These are phyloP conservation scores for Trichoderma sp. DNA, from an alignment of 2,329 filamentous ascomycete genomes.

Conservation along the genomic window DNA sequence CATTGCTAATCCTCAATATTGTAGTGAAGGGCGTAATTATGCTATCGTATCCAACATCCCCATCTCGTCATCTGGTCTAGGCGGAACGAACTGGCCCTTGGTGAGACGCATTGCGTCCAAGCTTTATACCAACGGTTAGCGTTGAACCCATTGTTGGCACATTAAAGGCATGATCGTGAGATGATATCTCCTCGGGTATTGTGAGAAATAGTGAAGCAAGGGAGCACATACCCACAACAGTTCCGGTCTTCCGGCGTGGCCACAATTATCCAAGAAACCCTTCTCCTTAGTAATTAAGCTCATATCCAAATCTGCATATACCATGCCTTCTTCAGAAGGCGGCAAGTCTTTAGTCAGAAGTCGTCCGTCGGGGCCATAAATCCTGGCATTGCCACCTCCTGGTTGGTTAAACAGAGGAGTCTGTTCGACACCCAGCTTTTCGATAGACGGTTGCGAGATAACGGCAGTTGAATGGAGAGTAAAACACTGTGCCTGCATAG, in stretches of 20 bases:
- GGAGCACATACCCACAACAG: not conserved
- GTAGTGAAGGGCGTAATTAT: not conserved
- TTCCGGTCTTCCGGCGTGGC: not conserved
- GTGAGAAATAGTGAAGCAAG: not conserved
- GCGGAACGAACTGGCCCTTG: not conserved
- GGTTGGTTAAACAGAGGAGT: not conserved
- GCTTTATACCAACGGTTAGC: not conserved
- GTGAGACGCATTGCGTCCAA: not conserved
- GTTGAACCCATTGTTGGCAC: not conserved
- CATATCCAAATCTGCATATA: conserved; percentile 1
- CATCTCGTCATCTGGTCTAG: not conserved
- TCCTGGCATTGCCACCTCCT: not conserved
- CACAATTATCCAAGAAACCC: not conserved
- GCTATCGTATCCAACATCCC: not conserved
- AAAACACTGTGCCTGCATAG: not conserved
- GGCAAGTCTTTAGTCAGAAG: not conserved
- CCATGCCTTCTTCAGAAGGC: not conserved
- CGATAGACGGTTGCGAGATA: not conserved
- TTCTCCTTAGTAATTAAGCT: not conserved
- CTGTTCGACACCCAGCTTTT: not conserved
- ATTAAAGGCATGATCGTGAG: not conserved
- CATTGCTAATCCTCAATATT: not conserved
- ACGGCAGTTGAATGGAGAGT: not conserved
- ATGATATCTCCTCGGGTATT: not conserved
- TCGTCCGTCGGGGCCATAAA: not conserved